These are phyloP conservation scores for Trypanosoma avium DNA, from an alignment of 208 protist genomes.

Conservation along the genomic window DNA sequence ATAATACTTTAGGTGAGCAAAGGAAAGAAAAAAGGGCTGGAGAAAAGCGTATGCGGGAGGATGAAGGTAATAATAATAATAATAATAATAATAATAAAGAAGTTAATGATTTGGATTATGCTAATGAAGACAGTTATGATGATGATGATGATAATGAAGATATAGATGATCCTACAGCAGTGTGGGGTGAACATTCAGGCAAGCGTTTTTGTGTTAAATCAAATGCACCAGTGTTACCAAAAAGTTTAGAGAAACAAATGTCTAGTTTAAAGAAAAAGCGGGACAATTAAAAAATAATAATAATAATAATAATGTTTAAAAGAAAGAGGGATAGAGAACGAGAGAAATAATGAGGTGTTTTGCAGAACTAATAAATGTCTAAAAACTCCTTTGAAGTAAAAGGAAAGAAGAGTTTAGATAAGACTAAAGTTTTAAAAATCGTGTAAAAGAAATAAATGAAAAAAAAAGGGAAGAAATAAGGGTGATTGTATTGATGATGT, in stretches of 20 bases:
- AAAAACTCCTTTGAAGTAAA: no score
- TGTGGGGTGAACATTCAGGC: not conserved
- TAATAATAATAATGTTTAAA: no score
- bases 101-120: conserved; percentile 1
- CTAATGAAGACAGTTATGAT: conserved; percentile 16
- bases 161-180: conserved; percentile 37
- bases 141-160: conserved; percentile 19
- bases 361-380: no score
- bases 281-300: no score
- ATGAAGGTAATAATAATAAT: not conserved
- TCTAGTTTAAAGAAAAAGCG: not conserved
- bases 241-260: conserved; percentile 35
- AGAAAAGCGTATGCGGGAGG: not conserved
- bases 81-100: conserved; percentile 19
- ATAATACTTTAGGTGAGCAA: not conserved
- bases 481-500: no score
- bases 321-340: no score
- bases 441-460: no score
- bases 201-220: conserved; percentile 54
- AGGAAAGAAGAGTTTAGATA: no score
- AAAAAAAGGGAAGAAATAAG: no score
- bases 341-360: no score
- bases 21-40: conserved; percentile 1
- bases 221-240: conserved; percentile 62
- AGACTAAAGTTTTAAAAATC: no score